Evolutionary conservation across 257 asterid species (phyloP), one percentile per base, ranked within the genome.

Genomic region (Solanum microdontum): DNA sequence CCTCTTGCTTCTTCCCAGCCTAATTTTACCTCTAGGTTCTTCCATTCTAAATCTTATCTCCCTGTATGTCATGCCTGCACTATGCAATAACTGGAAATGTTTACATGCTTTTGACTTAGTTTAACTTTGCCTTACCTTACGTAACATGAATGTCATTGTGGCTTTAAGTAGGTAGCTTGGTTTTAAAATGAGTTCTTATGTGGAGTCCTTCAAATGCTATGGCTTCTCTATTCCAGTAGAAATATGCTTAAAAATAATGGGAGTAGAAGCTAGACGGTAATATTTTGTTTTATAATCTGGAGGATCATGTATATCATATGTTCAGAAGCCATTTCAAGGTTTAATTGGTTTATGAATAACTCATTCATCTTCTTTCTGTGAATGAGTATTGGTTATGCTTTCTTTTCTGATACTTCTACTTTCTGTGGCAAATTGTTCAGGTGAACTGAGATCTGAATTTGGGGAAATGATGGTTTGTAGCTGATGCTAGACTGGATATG

Each of bases 401-500:
- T 26, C 21, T 21, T 30, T 60, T 68, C 23, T 64, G 64, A 62
- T 23, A 68, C 36, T n/a, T 39, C 40, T 72, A 64, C 66, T 39
- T 45, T 51, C 58, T 60, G 32, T 43, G 30, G 39, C 26, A 5
- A 68, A 58, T 62, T 64, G 33, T 68, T 62, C 76, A 74, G 91
- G 74, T 32, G 23, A 60, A 89, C 83, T 89, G 84, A 79, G 69
- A 55, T 83, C 69, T 68, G 87, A 21, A 89, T 74, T 64, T 11
- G 72, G 77, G 45, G 12, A 58, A 80, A 84, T 34, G 70, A 74
- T 82, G 80, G 76, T 83, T 74, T 76, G 91, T 91, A 84, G 91
- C 90, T 90, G 91, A 92, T 92, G 93, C 90, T 92, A 86, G 89
- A 90, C 87, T 87, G 84, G 89, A 86, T 64, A 86, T 84, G 92